Percentiles rank a stretch among this genome's conserved stretches.
Conservation (phyloP, 2,329 filamentous ascomycete species). For the Spiromastix sp. region DNA sequence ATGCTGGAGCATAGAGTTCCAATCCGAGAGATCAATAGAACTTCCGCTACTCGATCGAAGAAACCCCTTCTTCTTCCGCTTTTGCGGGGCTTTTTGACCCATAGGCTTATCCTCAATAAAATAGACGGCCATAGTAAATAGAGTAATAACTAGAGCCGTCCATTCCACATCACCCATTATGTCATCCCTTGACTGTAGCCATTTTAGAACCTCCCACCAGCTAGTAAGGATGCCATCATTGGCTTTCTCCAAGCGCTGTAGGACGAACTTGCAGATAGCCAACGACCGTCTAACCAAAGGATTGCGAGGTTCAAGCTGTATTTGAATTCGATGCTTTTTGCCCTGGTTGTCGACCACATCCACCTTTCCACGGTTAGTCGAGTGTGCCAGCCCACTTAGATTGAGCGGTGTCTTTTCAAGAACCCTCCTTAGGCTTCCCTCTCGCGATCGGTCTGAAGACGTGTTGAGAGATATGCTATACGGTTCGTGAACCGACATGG, state of each 20-base stretch:
- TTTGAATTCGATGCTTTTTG: slow-evolving; percentile 54
- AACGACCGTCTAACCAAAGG: slow-evolving; percentile 53
- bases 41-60: slow-evolving; percentile 42
- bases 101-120: slow-evolving; percentile 37
- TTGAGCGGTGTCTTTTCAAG: slow-evolving; percentile 32
- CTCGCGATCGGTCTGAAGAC: slow-evolving; percentile 41
- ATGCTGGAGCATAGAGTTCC: slow-evolving; percentile 39
- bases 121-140: slow-evolving; percentile 55
- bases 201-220: slow-evolving; percentile 66
- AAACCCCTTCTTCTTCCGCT: slow-evolving; percentile 32
- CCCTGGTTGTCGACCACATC: slow-evolving; percentile 56
- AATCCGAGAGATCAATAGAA: slow-evolving; percentile 34
- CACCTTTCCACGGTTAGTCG: slow-evolving; percentile 50
- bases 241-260: slow-evolving; percentile 47
- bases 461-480: slow-evolving; percentile 49
- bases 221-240: slow-evolving; percentile 53
- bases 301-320: slow-evolving; percentile 56
- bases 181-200: slow-evolving; percentile 46
- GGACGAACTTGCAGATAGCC: slow-evolving; percentile 51
- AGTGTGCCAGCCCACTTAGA: slow-evolving; percentile 46
- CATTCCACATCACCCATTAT: slow-evolving; percentile 51
- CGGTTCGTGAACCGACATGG: slow-evolving; percentile 49
- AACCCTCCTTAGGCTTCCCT: slow-evolving; percentile 39
- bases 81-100: slow-evolving; percentile 23
- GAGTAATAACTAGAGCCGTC: slow-evolving; percentile 54